Conservation (phyloP, 768 basidiomycete genomes). For the Suillus subalutaceus region DNA sequence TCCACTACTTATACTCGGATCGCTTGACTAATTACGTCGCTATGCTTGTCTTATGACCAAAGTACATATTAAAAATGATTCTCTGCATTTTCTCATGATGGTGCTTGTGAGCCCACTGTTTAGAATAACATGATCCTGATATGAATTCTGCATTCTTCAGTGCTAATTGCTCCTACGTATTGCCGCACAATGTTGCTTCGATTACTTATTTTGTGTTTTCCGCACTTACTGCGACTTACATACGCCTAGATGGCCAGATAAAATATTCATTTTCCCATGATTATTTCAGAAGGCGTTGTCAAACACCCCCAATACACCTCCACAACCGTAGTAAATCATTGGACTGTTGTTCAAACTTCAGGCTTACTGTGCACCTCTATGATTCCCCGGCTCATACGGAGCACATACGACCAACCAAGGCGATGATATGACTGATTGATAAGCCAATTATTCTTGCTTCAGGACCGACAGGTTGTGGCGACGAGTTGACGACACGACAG, state of each 20-base stretch:
- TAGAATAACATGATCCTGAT: background rate
- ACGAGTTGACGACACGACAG: too few relatives aligned
- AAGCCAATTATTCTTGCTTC: too few relatives aligned
- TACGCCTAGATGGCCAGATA: too few relatives aligned
- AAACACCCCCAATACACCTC: background rate
- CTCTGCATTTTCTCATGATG: background rate
- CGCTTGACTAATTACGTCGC: background rate
- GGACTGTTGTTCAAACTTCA: background rate
- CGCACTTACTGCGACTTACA: too few relatives aligned
- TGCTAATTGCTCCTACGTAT: too few relatives aligned
- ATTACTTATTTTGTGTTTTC: too few relatives aligned
- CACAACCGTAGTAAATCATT: too few relatives aligned
- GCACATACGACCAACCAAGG: background rate
- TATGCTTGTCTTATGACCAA: background rate
- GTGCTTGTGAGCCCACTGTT: background rate
- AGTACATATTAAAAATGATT: background rate
- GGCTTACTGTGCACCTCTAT: background rate
- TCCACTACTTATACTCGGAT: background rate
- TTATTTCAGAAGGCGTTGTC: background rate
- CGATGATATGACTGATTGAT: background rate
- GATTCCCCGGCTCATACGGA: background rate
- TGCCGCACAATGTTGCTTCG: too few relatives aligned
- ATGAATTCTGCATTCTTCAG: too few relatives aligned
- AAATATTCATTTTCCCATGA: too few relatives aligned
- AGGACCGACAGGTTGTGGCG: too few relatives aligned